These are phyloP conservation scores for Apostasia ramifera DNA, from an alignment of 106 monocot species.

Conservation along the genomic window DNA sequence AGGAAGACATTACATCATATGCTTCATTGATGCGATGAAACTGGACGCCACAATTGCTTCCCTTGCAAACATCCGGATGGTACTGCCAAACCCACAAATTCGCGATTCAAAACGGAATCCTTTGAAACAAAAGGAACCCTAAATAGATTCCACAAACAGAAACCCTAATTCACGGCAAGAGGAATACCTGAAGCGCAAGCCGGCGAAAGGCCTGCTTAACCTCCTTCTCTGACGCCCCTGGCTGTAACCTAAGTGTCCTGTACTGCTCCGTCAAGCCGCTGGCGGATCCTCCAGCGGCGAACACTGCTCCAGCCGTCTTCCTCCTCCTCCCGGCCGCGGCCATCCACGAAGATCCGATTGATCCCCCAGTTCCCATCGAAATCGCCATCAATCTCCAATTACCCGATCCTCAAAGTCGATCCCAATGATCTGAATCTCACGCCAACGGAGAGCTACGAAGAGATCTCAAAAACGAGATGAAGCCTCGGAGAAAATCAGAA, in stretches of 20 bases:
- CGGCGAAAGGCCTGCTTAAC: slow-evolving; percentile 79
- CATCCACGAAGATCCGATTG: slow-evolving; percentile 1
- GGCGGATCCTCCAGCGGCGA: slow-evolving; percentile 4
- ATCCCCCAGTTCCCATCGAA: slow-evolving; percentile 10
- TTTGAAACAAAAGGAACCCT: slow-evolving; percentile 1
- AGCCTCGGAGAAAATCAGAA: neutral
- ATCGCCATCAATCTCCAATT: slow-evolving; percentile 6
- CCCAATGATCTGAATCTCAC: no score
- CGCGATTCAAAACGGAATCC: neutral
- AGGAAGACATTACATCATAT: slow-evolving; percentile 57
- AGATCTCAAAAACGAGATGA: neutral
- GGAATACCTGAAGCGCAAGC: slow-evolving; percentile 66
- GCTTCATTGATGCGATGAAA: slow-evolving; percentile 86
- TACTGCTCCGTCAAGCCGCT: slow-evolving; percentile 45
- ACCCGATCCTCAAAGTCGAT: no score
- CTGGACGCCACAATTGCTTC: slow-evolving; percentile 55
- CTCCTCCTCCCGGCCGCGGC: neutral
- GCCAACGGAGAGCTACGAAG: no score
- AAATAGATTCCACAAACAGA: neutral
- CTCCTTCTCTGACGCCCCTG: slow-evolving; percentile 77
- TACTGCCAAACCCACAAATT: slow-evolving; percentile 43
- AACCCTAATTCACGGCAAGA: neutral
- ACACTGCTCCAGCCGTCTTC: neutral
- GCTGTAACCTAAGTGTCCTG: slow-evolving; percentile 49
- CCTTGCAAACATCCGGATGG: slow-evolving; percentile 95